These are phyloP conservation scores for Cercospora berteroae DNA, from an alignment of 2,329 filamentous ascomycete genomes.

Conservation along the genomic window DNA sequence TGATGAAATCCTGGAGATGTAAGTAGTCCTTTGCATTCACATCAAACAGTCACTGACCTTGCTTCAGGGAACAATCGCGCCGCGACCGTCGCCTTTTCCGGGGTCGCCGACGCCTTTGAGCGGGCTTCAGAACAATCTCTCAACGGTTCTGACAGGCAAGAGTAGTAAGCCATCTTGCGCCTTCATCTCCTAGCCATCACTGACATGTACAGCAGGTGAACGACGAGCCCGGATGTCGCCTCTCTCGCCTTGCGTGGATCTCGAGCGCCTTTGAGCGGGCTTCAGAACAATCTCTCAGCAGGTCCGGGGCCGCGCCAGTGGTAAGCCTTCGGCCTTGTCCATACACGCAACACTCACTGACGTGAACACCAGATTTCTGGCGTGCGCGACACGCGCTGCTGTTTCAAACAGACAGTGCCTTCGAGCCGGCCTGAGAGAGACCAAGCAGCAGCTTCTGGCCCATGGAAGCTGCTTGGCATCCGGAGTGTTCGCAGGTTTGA, in stretches of 20 bases:
- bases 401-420: background rate
- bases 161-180: background rate
- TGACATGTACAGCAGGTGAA: background rate
- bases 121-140: background rate
- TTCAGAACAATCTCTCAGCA: background rate
- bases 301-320: background rate
- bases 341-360: background rate
- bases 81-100: background rate
- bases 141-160: background rate
- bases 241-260: background rate
- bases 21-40: background rate
- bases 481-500: background rate
- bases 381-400: background rate
- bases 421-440: background rate
- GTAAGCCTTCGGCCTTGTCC: background rate
- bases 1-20: background rate
- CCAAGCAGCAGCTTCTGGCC: background rate
- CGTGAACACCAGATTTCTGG: background rate
- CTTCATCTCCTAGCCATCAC: background rate
- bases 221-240: background rate
- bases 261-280: background rate
- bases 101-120: background rate
- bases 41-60: background rate
- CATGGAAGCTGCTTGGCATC: no score
- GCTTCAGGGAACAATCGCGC: background rate